A percentile compares a stretch with the other conserved stretches of the same genome.
Conservation (phyloP, 306 rosid species). For the Fragaria iinumae region DNA sequence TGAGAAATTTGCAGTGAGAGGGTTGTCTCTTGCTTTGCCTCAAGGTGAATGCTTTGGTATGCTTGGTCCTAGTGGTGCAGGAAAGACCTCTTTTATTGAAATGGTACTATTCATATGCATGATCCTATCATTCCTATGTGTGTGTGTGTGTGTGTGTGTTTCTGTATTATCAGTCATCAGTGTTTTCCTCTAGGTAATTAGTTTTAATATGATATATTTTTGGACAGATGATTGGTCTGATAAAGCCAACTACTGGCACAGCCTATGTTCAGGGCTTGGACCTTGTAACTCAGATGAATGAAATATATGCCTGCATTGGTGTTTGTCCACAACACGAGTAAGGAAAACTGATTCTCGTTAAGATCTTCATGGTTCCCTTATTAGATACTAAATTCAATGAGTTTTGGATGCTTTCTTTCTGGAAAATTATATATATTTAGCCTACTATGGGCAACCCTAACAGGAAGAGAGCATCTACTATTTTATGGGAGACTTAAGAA, state of each 20-base stretch:
- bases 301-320: constrained; percentile 83
- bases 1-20: constrained; percentile 68
- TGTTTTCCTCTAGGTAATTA: not conserved
- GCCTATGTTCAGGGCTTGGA: constrained; percentile 75
- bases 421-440: constrained; percentile 30
- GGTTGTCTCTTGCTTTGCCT: constrained; percentile 82
- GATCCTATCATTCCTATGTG: too few species aligned
- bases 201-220: not conserved
- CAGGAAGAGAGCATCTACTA: constrained; percentile 89
- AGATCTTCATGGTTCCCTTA: not conserved
- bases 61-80: constrained; percentile 99
- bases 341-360: constrained; percentile 24
- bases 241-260: constrained; percentile 70
- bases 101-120: constrained; percentile 42
- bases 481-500: constrained; percentile 94
- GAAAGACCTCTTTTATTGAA: constrained; percentile 84
- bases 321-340: constrained; percentile 94
- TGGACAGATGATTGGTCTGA: constrained; percentile 78
- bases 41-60: constrained; percentile 89
- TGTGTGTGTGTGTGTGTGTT: too few species aligned
- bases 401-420: not conserved
- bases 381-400: not conserved
- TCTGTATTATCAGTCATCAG: not conserved
- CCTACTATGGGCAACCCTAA: constrained; percentile 80
- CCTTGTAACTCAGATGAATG: constrained; percentile 60